Base-by-base conservation (phyloP, 148 eudicot genomes). In the Persicaria tinctoria region DNA sequence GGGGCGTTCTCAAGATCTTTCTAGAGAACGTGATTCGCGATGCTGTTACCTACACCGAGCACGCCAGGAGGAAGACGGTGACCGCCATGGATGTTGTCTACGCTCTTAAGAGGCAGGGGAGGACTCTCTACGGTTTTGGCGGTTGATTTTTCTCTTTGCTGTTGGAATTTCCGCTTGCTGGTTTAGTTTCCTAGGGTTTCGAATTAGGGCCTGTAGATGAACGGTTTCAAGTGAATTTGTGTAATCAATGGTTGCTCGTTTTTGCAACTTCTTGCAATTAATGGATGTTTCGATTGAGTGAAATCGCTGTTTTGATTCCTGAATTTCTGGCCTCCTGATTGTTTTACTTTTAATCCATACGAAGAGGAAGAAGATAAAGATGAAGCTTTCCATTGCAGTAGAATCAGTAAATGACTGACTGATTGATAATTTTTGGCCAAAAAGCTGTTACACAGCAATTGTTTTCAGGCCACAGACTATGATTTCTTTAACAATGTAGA, bases 51-150 rank as follows among this genome's bases (percentile, higher is more conserved):
- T 83, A 83, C 79, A 83, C 86, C 0, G 86, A 83, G 79, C 86
- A 83, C 50, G 86, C 86, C 9, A 11, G 86, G 41, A 68, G 86
- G 76, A 84, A 84, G 84, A 84, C 86, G 8, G 86, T 84, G 68
- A 84, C 87, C 0, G 87, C 87, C 51, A 84, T 84, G 84, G 87
- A 81, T 60, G 87, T 84, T 3, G 84, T 84, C 9, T 81, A 84
- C 68, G 84, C 87, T 0, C 82, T 84, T 10, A 84, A 84, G 82
- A 84, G 84, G 84, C 84, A 81, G 70, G 86, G 86, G 9, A 84
- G 86, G 82, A 84, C 86, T 12, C 80, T 83, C 5, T 83, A 83
- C 14, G 86, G 86, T 0, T 84, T 84, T 7, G 86, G 84, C 8
- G 86, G 86, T 74, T 84, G 79, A 79, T 32, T 46, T 75, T 44